Evolutionary conservation across 345 rosid species (phyloP).

Genomic region (Eucalyptus viminalis): DNA sequence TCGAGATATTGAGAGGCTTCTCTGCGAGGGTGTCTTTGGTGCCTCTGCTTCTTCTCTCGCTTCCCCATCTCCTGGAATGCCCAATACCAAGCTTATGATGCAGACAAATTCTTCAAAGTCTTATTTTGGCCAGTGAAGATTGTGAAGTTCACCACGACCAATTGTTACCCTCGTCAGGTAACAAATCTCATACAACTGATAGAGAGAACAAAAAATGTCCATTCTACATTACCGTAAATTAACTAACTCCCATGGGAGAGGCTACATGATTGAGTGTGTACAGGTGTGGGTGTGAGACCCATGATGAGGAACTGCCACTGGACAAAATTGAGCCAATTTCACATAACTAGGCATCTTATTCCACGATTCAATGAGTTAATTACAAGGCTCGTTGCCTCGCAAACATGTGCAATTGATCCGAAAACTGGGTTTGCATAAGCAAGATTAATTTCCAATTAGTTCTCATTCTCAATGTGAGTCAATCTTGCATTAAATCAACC

Average conservation of each 20-base stretch:
- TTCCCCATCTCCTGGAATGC: slow-evolving; percentile 42
- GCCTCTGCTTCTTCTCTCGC: slow-evolving; percentile 58
- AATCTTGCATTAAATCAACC: neutral
- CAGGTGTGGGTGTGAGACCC: neutral
- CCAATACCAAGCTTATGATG: neutral
- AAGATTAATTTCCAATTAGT: neutral
- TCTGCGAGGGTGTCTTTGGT: slow-evolving; percentile 21
- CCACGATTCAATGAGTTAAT: neutral
- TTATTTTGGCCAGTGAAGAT: neutral
- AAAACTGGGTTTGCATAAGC: neutral
- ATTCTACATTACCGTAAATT: neutral
- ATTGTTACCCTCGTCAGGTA: neutral
- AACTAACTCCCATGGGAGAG: neutral
- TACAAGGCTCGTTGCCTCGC: neutral
- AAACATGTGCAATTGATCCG: neutral
- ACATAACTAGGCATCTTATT: neutral
- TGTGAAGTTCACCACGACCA: neutral
- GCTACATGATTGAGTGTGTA: neutral
- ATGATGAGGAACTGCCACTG: neutral
- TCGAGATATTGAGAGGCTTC: slow-evolving; percentile 32
- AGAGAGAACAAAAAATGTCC: neutral
- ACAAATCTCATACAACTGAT: neutral
- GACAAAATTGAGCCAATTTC: neutral
- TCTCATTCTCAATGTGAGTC: neutral
- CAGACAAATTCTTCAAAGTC: neutral